Evolutionary conservation across 306 rosid genomes (phyloP).

Genomic region (Citrullus mucosospermus): DNA sequence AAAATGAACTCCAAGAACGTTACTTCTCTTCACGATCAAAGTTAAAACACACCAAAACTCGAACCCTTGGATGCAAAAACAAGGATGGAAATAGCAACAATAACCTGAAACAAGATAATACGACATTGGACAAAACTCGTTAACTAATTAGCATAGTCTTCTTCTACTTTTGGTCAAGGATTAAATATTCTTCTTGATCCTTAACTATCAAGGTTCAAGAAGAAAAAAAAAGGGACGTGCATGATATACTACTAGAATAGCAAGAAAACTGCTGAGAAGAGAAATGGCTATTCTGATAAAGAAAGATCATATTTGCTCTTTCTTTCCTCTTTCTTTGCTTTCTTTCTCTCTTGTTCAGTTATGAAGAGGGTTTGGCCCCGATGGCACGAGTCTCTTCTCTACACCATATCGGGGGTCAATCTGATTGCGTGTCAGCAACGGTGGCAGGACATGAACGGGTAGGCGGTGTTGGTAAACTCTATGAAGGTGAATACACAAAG

Average conservation of each 20-base stretch:
- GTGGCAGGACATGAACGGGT: conserved; percentile 3
- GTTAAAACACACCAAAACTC: neutral
- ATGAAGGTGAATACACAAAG: conserved; percentile 51
- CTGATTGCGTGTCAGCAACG: conserved; percentile 9
- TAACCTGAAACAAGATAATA: conserved; percentile 6
- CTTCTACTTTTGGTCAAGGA: conserved; percentile 1
- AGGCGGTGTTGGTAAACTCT: conserved; percentile 14
- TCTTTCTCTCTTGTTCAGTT: conserved; percentile 24
- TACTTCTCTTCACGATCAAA: neutral
- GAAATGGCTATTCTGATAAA: neutral
- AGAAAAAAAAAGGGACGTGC: neutral
- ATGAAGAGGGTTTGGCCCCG: conserved; percentile 99
- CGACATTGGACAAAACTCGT: neutral
- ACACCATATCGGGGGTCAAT: conserved; percentile 69
- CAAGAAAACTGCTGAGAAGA: neutral
- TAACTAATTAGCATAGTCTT: neutral
- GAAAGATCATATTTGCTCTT: neutral
- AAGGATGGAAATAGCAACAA: conserved; percentile 52
- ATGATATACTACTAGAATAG: conserved; percentile 1
- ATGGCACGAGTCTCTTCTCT: conserved; percentile 78
- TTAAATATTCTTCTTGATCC: neutral
- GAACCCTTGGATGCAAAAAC: conserved; percentile 34
- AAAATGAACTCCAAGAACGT: neutral
- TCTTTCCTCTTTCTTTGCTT: neutral
- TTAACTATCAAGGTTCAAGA: neutral